Evolutionary conservation across 768 basidiomycete species (phyloP).

Genomic region (Boletus speciosus): DNA sequence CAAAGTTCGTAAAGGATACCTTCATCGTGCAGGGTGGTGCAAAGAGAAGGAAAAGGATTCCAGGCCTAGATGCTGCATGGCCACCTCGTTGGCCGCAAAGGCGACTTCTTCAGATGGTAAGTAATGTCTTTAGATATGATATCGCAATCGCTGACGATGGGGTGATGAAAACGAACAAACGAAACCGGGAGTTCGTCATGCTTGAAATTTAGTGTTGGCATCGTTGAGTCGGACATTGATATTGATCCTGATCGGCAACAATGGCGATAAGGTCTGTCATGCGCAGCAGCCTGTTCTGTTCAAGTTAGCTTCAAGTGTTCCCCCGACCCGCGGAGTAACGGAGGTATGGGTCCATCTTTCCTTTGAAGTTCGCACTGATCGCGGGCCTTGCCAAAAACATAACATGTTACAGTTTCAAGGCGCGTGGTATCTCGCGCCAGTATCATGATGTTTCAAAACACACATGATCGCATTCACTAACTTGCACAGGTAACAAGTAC

Average conservation of each 20-base stretch:
- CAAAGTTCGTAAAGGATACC: neutral
- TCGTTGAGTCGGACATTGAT: too few species aligned
- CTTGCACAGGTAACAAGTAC: too few species aligned
- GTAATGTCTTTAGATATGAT: neutral
- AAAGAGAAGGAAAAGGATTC: neutral
- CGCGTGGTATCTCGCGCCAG: too few species aligned
- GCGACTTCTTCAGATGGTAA: neutral
- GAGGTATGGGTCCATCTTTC: neutral
- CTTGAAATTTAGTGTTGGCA: neutral
- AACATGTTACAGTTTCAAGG: too few species aligned
- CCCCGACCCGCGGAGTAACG: neutral
- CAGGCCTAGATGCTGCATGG: neutral
- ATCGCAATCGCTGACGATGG: neutral
- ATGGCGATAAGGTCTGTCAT: too few species aligned
- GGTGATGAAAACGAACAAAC: too few species aligned
- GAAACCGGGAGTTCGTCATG: neutral
- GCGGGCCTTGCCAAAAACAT: too few species aligned
- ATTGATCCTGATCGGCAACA: too few species aligned
- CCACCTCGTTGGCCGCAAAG: slow-evolving; percentile 6
- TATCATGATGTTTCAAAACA: too few species aligned
- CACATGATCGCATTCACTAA: too few species aligned
- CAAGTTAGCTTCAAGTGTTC: neutral
- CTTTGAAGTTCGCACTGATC: too few species aligned
- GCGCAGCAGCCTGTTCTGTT: too few species aligned
- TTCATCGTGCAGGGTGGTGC: neutral